Conservation (phyloP, 2,329 filamentous ascomycete genomes). For the Incumbomyces delicatus region DNA sequence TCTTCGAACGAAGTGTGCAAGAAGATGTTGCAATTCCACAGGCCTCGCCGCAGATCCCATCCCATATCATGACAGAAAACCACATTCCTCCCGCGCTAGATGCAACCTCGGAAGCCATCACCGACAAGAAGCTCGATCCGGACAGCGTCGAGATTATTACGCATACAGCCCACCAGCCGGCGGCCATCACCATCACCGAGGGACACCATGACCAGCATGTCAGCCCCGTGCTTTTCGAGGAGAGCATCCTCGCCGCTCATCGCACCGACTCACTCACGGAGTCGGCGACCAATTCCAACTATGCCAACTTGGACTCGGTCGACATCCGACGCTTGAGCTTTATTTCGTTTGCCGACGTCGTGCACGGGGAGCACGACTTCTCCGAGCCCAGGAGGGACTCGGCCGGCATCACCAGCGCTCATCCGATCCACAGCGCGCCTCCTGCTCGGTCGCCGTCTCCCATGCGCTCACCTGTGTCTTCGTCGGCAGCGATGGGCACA, state of each 20-base stretch:
- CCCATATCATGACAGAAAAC: constrained; percentile 89
- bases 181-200: constrained; percentile 56
- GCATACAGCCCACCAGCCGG: constrained; percentile 72
- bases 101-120: constrained; percentile 85
- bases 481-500: constrained; percentile 57
- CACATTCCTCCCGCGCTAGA: constrained; percentile 85
- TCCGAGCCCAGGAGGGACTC: constrained; percentile 49
- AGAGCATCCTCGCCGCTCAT: constrained; percentile 25
- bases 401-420: constrained; percentile 30
- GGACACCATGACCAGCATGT: constrained; percentile 16
- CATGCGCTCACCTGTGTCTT: constrained; percentile 67
- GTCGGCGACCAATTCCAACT: constrained; percentile 59
- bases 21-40: constrained; percentile 60
- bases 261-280: constrained; percentile 23
- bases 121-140: constrained; percentile 71
- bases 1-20: constrained; percentile 93
- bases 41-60: constrained; percentile 75
- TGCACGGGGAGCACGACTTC: constrained; percentile 56
- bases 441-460: constrained; percentile 62
- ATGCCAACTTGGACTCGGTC: constrained; percentile 64
- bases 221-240: constrained; percentile 39
- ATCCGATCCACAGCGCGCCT: constrained; percentile 6
- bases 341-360: constrained; percentile 93
- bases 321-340: constrained; percentile 83
- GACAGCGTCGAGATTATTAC: constrained; percentile 90